A percentile compares a stretch with the other conserved stretches of the same genome.
Conservation (phyloP, 352 stramenopile species). For the Pythium utonaiense region DNA sequence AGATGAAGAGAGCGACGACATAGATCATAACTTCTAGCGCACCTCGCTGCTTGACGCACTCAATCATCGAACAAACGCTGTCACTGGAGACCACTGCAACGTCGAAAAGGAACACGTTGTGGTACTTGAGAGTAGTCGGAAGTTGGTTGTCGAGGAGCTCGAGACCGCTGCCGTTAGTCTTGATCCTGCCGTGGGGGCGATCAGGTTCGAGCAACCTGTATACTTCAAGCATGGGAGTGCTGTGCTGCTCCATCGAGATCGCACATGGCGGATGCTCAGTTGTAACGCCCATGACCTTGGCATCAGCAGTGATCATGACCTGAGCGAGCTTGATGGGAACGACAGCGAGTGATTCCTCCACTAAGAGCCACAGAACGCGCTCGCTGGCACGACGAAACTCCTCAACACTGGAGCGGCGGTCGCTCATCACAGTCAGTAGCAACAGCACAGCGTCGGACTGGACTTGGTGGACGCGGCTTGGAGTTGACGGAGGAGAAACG, state of each 20-base stretch:
- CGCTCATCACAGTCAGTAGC: constrained; percentile 20
- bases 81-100: constrained; percentile 31
- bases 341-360: constrained; percentile 33
- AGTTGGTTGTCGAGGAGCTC: constrained; percentile 12
- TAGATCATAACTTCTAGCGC: constrained; percentile 51
- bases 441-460: constrained; percentile 18
- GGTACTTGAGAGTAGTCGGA: constrained; percentile 39
- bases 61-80: constrained; percentile 33
- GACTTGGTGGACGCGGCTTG: constrained; percentile 15
- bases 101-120: constrained; percentile 58
- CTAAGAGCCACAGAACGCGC: constrained; percentile 47
- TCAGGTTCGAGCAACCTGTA: constrained; percentile 23
- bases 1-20: constrained; percentile 41
- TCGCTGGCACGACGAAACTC: constrained; percentile 43
- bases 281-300: constrained; percentile 17
- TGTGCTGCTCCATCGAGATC: constrained; percentile 24
- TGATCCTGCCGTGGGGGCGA: constrained; percentile 15
- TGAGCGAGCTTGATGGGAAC: constrained; percentile 20
- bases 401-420: constrained; percentile 12
- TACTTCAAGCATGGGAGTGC: constrained; percentile 25
- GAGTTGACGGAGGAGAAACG: background rate
- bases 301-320: constrained; percentile 4
- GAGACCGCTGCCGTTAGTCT: background rate
- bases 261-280: constrained; percentile 26
- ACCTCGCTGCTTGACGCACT: constrained; percentile 33